phyloP scores from a whole-genome alignment of 176 grass and related monocot species.

The Raddia distichophylla region DNA sequence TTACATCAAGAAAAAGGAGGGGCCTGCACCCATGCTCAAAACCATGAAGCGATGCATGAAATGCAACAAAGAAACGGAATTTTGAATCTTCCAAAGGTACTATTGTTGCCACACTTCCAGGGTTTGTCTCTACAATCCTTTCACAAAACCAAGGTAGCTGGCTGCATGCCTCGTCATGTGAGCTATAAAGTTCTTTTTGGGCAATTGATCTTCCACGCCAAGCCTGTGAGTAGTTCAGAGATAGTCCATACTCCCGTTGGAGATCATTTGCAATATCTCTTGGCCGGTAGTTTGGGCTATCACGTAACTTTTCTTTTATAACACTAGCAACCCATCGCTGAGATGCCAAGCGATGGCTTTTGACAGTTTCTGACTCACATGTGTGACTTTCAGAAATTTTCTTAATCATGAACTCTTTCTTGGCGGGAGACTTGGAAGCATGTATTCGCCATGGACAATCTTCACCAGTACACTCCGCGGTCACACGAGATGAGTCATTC shows the following conservation, averaged over 20 bases:
- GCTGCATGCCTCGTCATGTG: slow-evolving; percentile 75
- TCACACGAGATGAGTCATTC: slow-evolving; percentile 84
- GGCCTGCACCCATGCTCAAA: slow-evolving; percentile 94
- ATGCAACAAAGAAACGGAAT: slow-evolving; percentile 85
- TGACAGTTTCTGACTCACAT: slow-evolving; percentile 76
- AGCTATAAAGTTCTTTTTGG: slow-evolving; percentile 83
- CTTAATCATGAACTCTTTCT: slow-evolving; percentile 88
- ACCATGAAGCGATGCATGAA: slow-evolving; percentile 80
- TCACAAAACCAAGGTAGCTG: slow-evolving; percentile 93
- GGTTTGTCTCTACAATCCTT: slow-evolving; percentile 84
- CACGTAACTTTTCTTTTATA: slow-evolving; percentile 93
- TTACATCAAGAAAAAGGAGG: slow-evolving; percentile 79
- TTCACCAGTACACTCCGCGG: slow-evolving; percentile 81
- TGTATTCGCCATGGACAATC: slow-evolving; percentile 91
- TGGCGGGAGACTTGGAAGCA: slow-evolving; percentile 74
- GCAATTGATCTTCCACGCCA: slow-evolving; percentile 95
- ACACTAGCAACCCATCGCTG: slow-evolving; percentile 96
- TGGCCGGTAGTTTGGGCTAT: slow-evolving; percentile 83
- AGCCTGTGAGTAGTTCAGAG: slow-evolving; percentile 90
- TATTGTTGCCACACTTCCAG: slow-evolving; percentile 79
- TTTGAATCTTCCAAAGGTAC: slow-evolving; percentile 76
- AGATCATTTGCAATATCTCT: slow-evolving; percentile 95
- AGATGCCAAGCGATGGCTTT: slow-evolving; percentile 81
- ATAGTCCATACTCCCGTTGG: slow-evolving; percentile 79
- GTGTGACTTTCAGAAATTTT: slow-evolving; percentile 90